These are phyloP conservation scores for Astragalus glycyphyllos DNA, from an alignment of 306 rosid species.

Conservation along the genomic window DNA sequence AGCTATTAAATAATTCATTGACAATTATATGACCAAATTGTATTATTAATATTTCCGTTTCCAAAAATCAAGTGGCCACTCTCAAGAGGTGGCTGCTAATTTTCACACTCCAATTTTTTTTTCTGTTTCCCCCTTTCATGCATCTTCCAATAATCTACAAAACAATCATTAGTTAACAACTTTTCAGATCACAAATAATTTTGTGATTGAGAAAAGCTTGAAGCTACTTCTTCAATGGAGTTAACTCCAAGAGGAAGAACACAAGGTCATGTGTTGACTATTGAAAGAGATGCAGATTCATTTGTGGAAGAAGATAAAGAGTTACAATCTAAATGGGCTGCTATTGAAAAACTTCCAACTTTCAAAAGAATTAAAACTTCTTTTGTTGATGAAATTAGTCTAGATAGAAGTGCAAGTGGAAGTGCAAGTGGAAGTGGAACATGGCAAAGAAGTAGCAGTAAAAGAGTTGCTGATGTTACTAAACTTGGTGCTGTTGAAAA, in stretches of 20 bases:
- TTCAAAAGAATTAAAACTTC: conserved; percentile 59
- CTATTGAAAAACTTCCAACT: conserved; percentile 60
- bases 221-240: conserved; percentile 27
- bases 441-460: conserved; percentile 45
- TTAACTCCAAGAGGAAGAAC: conserved; percentile 58
- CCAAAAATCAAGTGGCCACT: conserved; percentile 17
- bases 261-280: conserved; percentile 46
- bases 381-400: conserved; percentile 50
- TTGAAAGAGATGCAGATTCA: conserved; percentile 59
- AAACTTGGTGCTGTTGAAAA: conserved; percentile 65
- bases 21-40: conserved; percentile 31
- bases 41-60: conserved; percentile 24
- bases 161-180: conserved; percentile 29
- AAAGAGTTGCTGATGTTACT: conserved; percentile 62
- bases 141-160: conserved; percentile 18
- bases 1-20: conserved; percentile 36
- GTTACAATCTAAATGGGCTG: conserved; percentile 61
- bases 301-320: conserved; percentile 61
- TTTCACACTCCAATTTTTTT: neutral
- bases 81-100: conserved; percentile 40
- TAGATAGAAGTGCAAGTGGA: conserved; percentile 33
- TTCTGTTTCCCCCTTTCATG: conserved; percentile 18
- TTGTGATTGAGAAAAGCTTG: conserved; percentile 27
- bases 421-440: conserved; percentile 27
- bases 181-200: conserved; percentile 9